These are phyloP conservation scores for Colletotrichum eremochloae DNA, from an alignment of 2,329 filamentous ascomycete species.

Conservation along the genomic window DNA sequence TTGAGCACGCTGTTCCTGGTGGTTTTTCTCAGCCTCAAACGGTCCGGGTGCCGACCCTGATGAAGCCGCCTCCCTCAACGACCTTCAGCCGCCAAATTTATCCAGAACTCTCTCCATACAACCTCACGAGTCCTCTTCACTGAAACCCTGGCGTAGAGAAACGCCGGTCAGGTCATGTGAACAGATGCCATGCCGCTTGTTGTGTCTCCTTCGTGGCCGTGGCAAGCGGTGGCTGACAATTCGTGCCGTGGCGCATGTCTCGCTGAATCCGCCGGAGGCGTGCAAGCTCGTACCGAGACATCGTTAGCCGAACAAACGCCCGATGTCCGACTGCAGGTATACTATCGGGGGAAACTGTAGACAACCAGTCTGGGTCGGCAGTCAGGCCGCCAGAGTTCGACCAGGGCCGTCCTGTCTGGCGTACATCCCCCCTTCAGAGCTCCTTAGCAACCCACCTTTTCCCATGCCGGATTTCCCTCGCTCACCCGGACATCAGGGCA, in stretches of 20 bases:
- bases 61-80: background rate
- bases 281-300: background rate
- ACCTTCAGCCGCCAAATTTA: background rate
- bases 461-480: background rate
- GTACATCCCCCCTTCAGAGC: background rate
- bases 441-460: background rate
- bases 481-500: background rate
- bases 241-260: background rate
- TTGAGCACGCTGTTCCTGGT: background rate
- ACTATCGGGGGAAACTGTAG: background rate
- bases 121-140: background rate
- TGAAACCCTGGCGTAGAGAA: no score
- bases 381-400: background rate
- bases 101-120: no score
- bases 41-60: background rate
- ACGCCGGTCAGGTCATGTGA: background rate
- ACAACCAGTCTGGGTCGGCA: background rate
- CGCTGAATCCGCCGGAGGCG: background rate
- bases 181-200: background rate
- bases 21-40: background rate
- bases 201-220: background rate
- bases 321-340: background rate
- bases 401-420: background rate
- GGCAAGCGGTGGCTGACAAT: background rate
- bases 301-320: background rate